phyloP scores from a whole-genome alignment of 371 early-diverging fungal species.

The Smittium culicis region DNA sequence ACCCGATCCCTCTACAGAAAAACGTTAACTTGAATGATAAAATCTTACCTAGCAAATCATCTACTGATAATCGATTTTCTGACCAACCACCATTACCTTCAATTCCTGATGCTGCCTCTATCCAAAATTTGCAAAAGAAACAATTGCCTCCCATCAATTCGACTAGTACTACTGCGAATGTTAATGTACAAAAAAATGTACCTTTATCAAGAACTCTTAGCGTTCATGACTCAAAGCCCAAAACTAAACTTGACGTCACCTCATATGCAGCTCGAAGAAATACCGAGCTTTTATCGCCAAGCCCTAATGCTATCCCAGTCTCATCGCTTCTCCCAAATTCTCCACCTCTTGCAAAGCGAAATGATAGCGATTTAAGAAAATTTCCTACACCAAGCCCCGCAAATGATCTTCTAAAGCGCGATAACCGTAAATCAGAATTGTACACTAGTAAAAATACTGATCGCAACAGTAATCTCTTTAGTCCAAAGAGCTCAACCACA shows the following conservation, averaged over 20 bases:
- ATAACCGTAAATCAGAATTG: background rate
- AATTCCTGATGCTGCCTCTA: background rate
- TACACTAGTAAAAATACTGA: background rate
- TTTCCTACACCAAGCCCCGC: background rate
- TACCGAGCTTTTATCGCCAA: conserved; percentile 5
- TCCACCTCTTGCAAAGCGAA: background rate
- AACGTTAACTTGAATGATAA: background rate
- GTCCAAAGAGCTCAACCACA: conserved; percentile 3
- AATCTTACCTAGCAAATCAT: background rate
- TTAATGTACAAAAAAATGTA: background rate
- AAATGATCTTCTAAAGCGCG: background rate
- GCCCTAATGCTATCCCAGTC: background rate
- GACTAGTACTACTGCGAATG: background rate
- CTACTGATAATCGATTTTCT: background rate
- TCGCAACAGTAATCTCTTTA: background rate
- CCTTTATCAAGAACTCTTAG: conserved; percentile 1
- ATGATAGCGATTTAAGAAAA: background rate
- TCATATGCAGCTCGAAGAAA: background rate
- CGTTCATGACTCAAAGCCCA: background rate
- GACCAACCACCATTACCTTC: background rate
- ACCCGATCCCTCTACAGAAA: conserved; percentile 7
- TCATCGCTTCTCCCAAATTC: background rate
- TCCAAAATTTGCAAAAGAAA: background rate
- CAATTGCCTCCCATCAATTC: background rate
- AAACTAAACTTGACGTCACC: background rate